A percentile compares a stretch with the other conserved stretches of the same genome.
Conservation (phyloP, 768 basidiomycete genomes). For the Boletellus emodensis region DNA sequence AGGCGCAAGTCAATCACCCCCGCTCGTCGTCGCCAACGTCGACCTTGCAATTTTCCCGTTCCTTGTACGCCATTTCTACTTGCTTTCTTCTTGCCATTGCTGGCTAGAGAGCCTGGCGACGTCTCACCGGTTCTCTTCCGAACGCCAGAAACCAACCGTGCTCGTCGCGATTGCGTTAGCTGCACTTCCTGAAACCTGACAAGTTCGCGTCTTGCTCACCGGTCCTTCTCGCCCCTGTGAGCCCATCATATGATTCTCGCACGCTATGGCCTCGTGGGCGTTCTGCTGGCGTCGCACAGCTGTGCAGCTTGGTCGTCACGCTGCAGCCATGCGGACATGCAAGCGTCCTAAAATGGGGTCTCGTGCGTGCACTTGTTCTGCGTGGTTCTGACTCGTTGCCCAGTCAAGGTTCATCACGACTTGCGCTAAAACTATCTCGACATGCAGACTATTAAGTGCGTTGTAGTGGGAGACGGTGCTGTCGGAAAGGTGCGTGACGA, state of each 20-base stretch:
- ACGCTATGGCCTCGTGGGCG: constrained; percentile 5
- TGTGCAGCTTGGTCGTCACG: constrained; percentile 31
- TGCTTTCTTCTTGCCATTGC: background rate
- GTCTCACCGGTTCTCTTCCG: constrained; percentile 21
- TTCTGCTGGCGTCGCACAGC: constrained; percentile 21
- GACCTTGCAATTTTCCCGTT: constrained; percentile 17
- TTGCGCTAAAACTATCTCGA: constrained; percentile 12
- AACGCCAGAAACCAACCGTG: constrained; percentile 23
- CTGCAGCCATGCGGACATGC: constrained; percentile 15
- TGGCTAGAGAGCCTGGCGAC: background rate
- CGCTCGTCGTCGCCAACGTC: constrained; percentile 29
- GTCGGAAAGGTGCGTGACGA: constrained; percentile 82
- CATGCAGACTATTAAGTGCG: constrained; percentile 98
- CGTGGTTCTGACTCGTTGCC: constrained; percentile 18
- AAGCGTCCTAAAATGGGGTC: constrained; percentile 23
- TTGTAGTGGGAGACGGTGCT: constrained; percentile 96
- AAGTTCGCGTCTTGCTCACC: constrained; percentile 17
- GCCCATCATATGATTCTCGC: constrained; percentile 3
- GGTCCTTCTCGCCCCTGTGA: constrained; percentile 21
- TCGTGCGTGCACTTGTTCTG: constrained; percentile 15
- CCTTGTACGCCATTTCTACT: constrained; percentile 17
- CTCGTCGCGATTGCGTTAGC: constrained; percentile 27
- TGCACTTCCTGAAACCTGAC: constrained; percentile 18
- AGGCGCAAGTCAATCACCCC: constrained; percentile 26
- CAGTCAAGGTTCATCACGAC: constrained; percentile 16